A percentile compares a stretch with the other conserved stretches of the same genome.
These are phyloP conservation scores for Corylus avellana DNA, from an alignment of 306 rosid species.

Conservation along the genomic window DNA sequence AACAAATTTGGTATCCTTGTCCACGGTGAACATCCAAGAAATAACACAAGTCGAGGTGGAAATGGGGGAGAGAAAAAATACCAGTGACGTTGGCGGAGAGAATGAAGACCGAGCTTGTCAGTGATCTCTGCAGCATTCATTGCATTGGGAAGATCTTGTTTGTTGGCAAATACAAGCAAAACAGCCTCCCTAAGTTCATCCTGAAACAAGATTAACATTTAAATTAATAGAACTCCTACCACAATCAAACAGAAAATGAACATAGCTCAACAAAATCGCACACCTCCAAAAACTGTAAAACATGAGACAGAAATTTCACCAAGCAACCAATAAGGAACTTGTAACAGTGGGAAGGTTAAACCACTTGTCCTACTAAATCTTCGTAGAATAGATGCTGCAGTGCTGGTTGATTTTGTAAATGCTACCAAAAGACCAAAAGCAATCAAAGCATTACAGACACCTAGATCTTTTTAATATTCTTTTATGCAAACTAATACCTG, in stretches of 20 bases:
- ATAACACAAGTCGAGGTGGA: slow-evolving; percentile 9
- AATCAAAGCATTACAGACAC: not conserved
- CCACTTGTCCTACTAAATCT: not conserved
- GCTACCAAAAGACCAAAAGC: not conserved
- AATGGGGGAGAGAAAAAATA: slow-evolving; percentile 30
- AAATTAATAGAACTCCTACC: slow-evolving; percentile 5
- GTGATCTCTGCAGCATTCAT: slow-evolving; percentile 99
- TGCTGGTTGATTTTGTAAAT: not conserved
- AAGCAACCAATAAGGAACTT: not conserved
- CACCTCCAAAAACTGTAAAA: not conserved
- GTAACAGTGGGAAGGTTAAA: not conserved
- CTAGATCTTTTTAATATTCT: not conserved
- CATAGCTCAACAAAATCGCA: not conserved
- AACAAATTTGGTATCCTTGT: not conserved
- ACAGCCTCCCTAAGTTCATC: slow-evolving; percentile 96
- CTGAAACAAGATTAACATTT: slow-evolving; percentile 46
- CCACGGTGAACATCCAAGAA: not conserved
- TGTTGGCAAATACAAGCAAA: slow-evolving; percentile 95
- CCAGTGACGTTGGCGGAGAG: slow-evolving; percentile 99
- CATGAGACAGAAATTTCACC: not conserved
- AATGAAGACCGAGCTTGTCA: slow-evolving; percentile 95
- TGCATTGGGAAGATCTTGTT: slow-evolving; percentile 99
- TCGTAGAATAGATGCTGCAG: not conserved
- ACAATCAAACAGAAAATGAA: not conserved
- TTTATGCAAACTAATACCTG: no score